These are phyloP conservation scores for Amanita rubescens DNA, from an alignment of 768 basidiomycete genomes.

Conservation along the genomic window DNA sequence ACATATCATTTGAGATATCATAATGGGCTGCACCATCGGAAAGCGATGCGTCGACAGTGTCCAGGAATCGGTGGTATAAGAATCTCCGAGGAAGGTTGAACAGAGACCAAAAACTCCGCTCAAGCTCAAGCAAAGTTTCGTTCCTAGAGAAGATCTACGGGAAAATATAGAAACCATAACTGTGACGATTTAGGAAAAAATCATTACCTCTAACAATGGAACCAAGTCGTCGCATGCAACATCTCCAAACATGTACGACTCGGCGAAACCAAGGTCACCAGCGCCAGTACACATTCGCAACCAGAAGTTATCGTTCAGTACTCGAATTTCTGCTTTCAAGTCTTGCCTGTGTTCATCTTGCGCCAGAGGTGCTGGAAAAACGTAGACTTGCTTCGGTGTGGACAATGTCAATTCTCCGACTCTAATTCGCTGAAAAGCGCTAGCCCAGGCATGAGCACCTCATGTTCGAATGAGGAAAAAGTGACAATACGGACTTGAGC, in stretches of 20 bases:
- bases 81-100: conserved; percentile 39
- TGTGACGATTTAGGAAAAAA: not conserved
- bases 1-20: conserved; percentile 75
- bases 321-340: conserved; percentile 37
- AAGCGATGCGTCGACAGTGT: conserved; percentile 56
- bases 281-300: conserved; percentile 39
- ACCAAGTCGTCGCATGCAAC: conserved; percentile 63
- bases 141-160: not conserved
- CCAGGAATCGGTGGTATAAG: conserved; percentile 54
- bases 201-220: conserved; percentile 48
- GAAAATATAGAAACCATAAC: not conserved
- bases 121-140: not conserved
- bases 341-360: not conserved
- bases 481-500: not conserved
- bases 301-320: conserved; percentile 51
- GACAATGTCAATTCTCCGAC: conserved; percentile 42
- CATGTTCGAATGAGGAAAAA: not conserved
- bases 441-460: conserved; percentile 8
- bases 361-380: conserved; percentile 18
- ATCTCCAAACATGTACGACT: conserved; percentile 76
- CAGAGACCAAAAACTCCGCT: not conserved
- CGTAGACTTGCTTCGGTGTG: conserved; percentile 37
- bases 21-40: conserved; percentile 73
- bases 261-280: conserved; percentile 61
- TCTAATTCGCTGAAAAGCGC: conserved; percentile 38